These are phyloP conservation scores for Hapsidospora chrysogenum DNA, from an alignment of 495 filamentous ascomycete species.

Conservation along the genomic window DNA sequence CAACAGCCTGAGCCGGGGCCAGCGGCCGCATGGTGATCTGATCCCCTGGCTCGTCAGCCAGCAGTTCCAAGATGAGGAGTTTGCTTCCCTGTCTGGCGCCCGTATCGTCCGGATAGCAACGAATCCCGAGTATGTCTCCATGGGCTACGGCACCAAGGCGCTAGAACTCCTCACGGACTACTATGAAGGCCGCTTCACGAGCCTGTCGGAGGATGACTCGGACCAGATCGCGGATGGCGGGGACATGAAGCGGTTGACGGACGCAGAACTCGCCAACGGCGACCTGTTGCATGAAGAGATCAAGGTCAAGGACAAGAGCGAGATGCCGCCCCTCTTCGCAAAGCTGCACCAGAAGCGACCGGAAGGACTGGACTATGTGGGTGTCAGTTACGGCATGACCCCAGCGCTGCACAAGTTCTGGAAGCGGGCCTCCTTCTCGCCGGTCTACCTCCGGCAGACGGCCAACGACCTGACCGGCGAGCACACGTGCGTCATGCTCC, in stretches of 20 bases:
- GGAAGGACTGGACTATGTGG: slow-evolving; percentile 73
- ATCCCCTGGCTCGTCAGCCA: slow-evolving; percentile 98
- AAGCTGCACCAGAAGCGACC: slow-evolving; percentile 74
- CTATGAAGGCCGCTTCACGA: slow-evolving; percentile 87
- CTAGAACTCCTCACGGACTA: slow-evolving; percentile 76
- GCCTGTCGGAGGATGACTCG: slow-evolving; percentile 46
- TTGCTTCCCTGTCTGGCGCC: slow-evolving; percentile 83
- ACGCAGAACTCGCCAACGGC: slow-evolving; percentile 62
- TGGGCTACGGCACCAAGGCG: slow-evolving; percentile 89
- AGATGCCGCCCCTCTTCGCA: slow-evolving; percentile 85
- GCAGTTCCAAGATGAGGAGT: slow-evolving; percentile 96
- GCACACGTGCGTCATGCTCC: slow-evolving; percentile 95
- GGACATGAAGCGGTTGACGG: slow-evolving; percentile 71
- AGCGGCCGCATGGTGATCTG: slow-evolving; percentile 81
- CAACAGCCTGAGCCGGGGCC: slow-evolving; percentile 73
- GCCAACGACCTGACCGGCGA: slow-evolving; percentile 93
- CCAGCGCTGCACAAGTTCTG: slow-evolving; percentile 87
- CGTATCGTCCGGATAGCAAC: slow-evolving; percentile 91
- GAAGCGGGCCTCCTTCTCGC: slow-evolving; percentile 72
- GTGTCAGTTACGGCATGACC: slow-evolving; percentile 90
- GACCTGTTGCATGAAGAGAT: slow-evolving; percentile 75
- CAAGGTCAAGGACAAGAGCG: slow-evolving; percentile 73
- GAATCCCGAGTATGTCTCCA: slow-evolving; percentile 75
- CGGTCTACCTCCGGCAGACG: slow-evolving; percentile 91
- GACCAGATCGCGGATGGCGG: slow-evolving; percentile 31